Evolutionary conservation across 2,329 filamentous ascomycete genomes (phyloP), one percentile per base, ranked within the genome.

Genomic region (Alternaria burnsii): DNA sequence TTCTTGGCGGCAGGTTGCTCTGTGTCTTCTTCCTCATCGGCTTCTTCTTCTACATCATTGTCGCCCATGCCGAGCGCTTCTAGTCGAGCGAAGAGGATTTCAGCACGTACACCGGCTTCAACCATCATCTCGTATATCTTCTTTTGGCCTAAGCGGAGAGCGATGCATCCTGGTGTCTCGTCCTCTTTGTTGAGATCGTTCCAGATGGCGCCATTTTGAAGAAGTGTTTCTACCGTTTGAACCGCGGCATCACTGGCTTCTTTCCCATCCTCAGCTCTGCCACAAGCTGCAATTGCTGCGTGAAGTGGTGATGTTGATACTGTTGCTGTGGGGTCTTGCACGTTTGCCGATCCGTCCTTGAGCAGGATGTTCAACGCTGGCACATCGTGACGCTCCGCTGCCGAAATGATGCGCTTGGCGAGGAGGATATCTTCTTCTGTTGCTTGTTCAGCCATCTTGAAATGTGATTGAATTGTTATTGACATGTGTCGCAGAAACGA

Each of bases 181-280:
- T 77, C 76, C 32, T 77, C 70, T 50, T 72, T 74, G 64, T 78
- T 77, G 57, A 78, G 58, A 52, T 78, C 76, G 52, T 78, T 78
- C 76, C 76, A 78, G 55, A 78, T 77, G 18, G 74, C 75, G n/a
- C 76, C 76, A 57, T 78, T 78, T 48, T 76, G 65, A 11, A 78
- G 71, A 30, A 78, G 51, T 9, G 75, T 58, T 18, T 75, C 60
- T 16, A 78, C 70, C 0, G 74, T 77, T 41, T 74, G 66, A 6
- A 77, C 50, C 0, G 72, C 74, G 36, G 70, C 67, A 18, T 75
- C 70, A 9, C 62, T 63, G 1, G 66, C 69, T 57, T 75, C 69
- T 62, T 75, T 73, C 34, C 67, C 70, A 3, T 73, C 69, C 22
- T 73, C 71, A 1, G 60, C 68, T n/a, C 71, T 72, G 18, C 74